A percentile compares a stretch with the other conserved stretches of the same genome.
phyloP scores from a whole-genome alignment of 129 eudicot species.

The Escallonia herrerae region DNA sequence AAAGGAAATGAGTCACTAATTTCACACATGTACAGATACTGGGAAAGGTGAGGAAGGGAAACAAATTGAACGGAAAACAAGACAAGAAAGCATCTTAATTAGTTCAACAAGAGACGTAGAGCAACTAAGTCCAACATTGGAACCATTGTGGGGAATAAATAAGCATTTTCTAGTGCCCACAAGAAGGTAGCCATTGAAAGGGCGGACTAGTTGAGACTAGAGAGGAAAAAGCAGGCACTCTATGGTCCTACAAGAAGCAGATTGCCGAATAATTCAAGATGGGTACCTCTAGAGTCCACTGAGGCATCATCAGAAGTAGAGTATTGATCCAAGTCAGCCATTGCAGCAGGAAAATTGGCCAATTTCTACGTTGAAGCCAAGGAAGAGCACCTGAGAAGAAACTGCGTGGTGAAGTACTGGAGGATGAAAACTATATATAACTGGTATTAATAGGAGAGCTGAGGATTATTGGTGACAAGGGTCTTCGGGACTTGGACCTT shows the following conservation, averaged over 20 bases:
- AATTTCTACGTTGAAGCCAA: not conserved
- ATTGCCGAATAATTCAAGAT: not conserved
- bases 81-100: too few species aligned
- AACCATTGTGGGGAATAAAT: too few species aligned
- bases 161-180: too few species aligned
- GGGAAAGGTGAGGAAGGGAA: too few species aligned
- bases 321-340: conserved; percentile 25
- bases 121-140: too few species aligned
- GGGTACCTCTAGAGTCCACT: conserved; percentile 20
- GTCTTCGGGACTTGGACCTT: not conserved
- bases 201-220: too few species aligned
- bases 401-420: not conserved
- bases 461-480: not conserved
- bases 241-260: too few species aligned
- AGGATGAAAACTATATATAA: not conserved
- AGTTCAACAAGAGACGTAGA: too few species aligned
- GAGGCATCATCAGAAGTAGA: conserved; percentile 19
- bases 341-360: not conserved
- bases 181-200: too few species aligned
- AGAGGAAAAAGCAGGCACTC: too few species aligned
- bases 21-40: too few species aligned
- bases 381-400: not conserved
- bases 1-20: not conserved
- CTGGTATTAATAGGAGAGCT: not conserved
- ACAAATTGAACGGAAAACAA: too few species aligned